Base-by-base conservation (phyloP, 2,329 filamentous ascomycete species). In the Colletotrichum liaoningense region DNA sequence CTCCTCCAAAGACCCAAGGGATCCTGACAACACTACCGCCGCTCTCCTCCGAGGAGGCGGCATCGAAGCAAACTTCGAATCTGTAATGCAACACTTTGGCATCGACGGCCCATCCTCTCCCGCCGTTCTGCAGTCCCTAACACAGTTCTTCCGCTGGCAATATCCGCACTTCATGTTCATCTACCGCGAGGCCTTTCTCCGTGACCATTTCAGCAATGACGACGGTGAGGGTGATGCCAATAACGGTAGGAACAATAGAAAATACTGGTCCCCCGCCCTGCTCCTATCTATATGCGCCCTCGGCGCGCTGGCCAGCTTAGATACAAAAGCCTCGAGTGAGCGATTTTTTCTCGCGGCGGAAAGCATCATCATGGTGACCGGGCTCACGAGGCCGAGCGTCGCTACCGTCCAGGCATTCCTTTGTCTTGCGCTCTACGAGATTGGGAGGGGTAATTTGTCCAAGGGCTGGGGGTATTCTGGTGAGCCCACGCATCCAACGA, bases 91-190 rank as follows among this genome's bases (percentile, higher is more conserved):
- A 11, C 78, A 78, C n/a, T 77, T 79, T 8, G 77, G 75, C 5
- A 78, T 78, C 58, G 64, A 22, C 42, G 42, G 77, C 54, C 70
- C 79, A 42, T 67, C 76, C 1, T 75, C 76, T 16, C 70, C 76
- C 16, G 58, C 76, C 3, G 73, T 80, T 22, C 73, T 67, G 1
- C 65, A 76, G 7, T 74, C 75, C 0, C 59, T 80, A 1, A 60
- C 76, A 26, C 73, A 75, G 2, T 80, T 80, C 59, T 80, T 80
- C 69, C 75, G 71, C n/a, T 79, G 76, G 75, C 79, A 80, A 59
- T 80, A 79, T 33, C 77, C 79, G 5, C 76, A 80, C n/a, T 80
- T 80, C 73, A 79, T 80, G 77, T 80, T 80, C 56, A 77, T 80
- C 2, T 80, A 80, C 33, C 77, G 79, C 0, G 79, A 80, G 26